Base-by-base conservation (phyloP, 202 grass and related monocot species). In the Panicum hallii region DNA sequence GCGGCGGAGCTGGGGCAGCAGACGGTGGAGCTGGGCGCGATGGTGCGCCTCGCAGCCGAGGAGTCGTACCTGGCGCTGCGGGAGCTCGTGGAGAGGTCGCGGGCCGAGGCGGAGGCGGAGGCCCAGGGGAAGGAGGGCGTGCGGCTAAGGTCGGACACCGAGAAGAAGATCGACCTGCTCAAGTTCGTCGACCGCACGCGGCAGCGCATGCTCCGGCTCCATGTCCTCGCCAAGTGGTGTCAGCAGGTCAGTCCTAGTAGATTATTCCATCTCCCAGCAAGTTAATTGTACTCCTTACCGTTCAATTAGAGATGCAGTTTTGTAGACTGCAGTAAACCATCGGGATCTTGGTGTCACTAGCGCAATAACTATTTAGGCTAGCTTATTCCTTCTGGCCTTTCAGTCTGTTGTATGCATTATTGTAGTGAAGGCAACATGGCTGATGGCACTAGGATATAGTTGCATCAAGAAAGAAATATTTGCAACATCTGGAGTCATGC, bases 81-180 rank as follows among this genome's bases (percentile, higher is more conserved):
- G 86, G 96, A 98, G 82, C 89, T 98, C 54, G 96, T 98, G 34
- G 93, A 95, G 68, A 90, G 85, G 75, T 92, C 88, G 48, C 89
- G 84, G 92, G 90, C 60, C 20, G 79, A 78, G 77, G 79, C 50
- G 49, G 72, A 87, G 84, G 72, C 78, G 7, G 64, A 81, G 78
- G 49, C 64, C 34, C 78, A 89, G 26, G 88, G 84, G 82, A 89
- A 84, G 61, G 85, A 86, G 67, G 71, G 67, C 28, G 71, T 81
- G n/a, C 85, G 83, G 53, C 86, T 84, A 71, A 81, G 91, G 32
- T 99, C 93, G 5, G 93, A 99, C 78, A 63, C 93, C 22, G 96
- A 99, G 93, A 99, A 99, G 91, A 99, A 99, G 91, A 95, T 95
- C 8, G 96, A 99, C 78, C 90, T 99, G 60, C 96, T 99, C 86